Evolutionary conservation across 805 yeast species (phyloP).

Genomic region (Phaffomyces antillensis): DNA sequence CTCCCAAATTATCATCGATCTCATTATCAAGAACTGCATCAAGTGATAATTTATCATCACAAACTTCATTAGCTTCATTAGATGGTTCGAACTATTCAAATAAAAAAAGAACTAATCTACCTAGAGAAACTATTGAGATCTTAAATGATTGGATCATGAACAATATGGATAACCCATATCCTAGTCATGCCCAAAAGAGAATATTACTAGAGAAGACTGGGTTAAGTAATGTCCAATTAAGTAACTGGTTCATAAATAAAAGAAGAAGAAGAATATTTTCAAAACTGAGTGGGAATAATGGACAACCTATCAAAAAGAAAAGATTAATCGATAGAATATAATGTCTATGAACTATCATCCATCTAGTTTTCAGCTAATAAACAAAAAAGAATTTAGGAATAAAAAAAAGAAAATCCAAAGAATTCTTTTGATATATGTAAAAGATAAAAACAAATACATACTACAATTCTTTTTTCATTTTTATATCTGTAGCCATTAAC

Average conservation of each 20-base stretch:
- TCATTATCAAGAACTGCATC: conserved; percentile 13
- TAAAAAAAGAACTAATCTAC: conserved; percentile 62
- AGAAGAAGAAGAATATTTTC: conserved; percentile 59
- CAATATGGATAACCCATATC: conserved; percentile 77
- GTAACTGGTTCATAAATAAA: conserved; percentile 87
- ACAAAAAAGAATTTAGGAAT: background rate
- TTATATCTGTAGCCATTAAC: background rate
- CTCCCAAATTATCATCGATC: conserved; percentile 1
- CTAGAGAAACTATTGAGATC: conserved; percentile 69
- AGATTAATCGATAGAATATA: conserved; percentile 22
- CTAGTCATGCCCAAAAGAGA: conserved; percentile 71
- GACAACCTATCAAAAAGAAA: conserved; percentile 26
- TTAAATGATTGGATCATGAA: conserved; percentile 67
- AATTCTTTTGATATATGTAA: background rate
- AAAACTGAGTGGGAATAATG: conserved; percentile 24
- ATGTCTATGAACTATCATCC: background rate
- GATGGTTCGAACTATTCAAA: conserved; percentile 4
- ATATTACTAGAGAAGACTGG: conserved; percentile 67
- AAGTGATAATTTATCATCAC: conserved; percentile 7
- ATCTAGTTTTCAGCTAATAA: background rate
- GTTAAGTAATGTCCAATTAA: conserved; percentile 69
- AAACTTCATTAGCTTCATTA: background rate
- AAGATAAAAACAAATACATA: background rate
- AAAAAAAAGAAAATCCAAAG: background rate
- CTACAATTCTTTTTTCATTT: background rate